Evolutionary conservation across 176 grass and related monocot species (phyloP).

Genomic region (Ensete ventricosum): DNA sequence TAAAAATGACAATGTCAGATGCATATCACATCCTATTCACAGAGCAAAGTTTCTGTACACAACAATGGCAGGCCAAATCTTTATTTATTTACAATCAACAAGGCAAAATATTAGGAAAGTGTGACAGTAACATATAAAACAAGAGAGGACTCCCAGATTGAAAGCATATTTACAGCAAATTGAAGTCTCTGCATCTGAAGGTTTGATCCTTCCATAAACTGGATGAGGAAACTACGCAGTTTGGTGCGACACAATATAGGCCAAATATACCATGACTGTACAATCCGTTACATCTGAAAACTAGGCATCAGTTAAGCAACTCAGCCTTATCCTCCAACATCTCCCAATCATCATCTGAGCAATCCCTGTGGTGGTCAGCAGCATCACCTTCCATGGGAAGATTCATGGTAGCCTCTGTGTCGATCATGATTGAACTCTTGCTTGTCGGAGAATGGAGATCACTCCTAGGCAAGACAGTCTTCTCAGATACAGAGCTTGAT

Average conservation of each 20-base stretch:
- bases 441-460: neutral
- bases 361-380: neutral
- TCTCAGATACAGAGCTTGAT: constrained; percentile 29
- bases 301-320: neutral
- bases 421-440: neutral
- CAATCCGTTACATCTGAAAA: neutral
- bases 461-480: constrained; percentile 6
- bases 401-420: neutral
- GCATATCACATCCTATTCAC: no score
- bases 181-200: neutral
- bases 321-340: constrained; percentile 1
- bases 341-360: constrained; percentile 16
- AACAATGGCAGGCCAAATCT: no score
- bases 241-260: neutral
- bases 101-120: no score
- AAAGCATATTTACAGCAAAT: neutral
- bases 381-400: neutral
- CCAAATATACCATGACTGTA: neutral
- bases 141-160: neutral
- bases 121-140: neutral
- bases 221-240: neutral
- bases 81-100: no score
- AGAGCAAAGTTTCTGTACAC: no score
- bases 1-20: no score
- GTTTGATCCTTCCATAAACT: neutral